Evolutionary conservation across 2,329 filamentous ascomycete species (phyloP).

Genomic region (Gaeumannomyces tritici): DNA sequence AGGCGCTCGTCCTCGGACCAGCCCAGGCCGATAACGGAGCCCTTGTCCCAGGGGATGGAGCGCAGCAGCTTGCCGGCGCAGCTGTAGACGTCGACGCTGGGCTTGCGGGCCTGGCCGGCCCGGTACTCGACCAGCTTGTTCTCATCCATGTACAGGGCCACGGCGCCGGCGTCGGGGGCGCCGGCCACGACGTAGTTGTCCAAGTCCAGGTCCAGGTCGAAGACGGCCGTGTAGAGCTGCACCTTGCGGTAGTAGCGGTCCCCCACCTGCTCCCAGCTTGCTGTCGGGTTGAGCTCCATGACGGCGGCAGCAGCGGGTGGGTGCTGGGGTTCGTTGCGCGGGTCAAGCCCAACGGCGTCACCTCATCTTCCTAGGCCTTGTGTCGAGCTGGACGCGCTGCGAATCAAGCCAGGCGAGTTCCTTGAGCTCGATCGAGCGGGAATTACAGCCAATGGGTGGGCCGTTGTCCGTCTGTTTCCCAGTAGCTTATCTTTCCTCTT

Average conservation of each 20-base stretch:
- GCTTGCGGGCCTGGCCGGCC: slow-evolving; percentile 60
- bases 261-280: slow-evolving; percentile 90
- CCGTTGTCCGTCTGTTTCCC: slow-evolving; percentile 19
- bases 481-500: slow-evolving; percentile 7
- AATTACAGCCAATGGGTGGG: neutral
- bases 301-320: neutral
- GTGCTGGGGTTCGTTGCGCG: neutral
- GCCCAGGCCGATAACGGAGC: slow-evolving; percentile 75
- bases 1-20: slow-evolving; percentile 96
- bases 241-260: slow-evolving; percentile 93
- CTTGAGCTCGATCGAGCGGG: neutral
- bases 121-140: slow-evolving; percentile 73
- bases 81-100: slow-evolving; percentile 89
- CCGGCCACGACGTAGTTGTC: slow-evolving; percentile 90
- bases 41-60: slow-evolving; percentile 85
- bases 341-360: neutral
- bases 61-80: slow-evolving; percentile 82
- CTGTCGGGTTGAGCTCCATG: slow-evolving; percentile 59
- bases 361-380: neutral
- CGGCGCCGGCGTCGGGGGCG: slow-evolving; percentile 85
- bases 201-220: slow-evolving; percentile 86
- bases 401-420: neutral
- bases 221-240: slow-evolving; percentile 85
- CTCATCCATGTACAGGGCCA: slow-evolving; percentile 67
- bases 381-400: neutral